Evolutionary conservation across 148 eudicot genomes (phyloP).

Genomic region (Rhododendron ovatum): DNA sequence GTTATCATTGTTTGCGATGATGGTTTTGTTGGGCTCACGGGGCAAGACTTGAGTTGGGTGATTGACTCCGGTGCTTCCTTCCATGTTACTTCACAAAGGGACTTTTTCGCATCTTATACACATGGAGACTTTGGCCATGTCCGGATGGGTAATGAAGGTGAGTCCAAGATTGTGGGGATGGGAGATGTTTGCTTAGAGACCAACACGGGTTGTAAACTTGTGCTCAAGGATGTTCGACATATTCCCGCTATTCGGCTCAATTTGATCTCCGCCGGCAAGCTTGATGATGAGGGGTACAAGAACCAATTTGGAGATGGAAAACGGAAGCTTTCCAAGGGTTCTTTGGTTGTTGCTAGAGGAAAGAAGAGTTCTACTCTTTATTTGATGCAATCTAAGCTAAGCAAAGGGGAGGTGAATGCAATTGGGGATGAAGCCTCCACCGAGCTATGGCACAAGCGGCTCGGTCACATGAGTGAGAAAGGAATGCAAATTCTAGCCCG

Average conservation of each 20-base stretch:
- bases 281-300: not conserved
- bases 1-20: not conserved
- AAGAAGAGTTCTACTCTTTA: not conserved
- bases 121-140: not conserved
- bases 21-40: not conserved
- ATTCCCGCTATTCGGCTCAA: not conserved
- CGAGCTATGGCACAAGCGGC: not conserved
- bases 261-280: not conserved
- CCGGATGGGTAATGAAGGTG: not conserved
- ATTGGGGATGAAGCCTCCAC: not conserved
- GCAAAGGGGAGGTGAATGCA: not conserved
- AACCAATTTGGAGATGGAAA: not conserved
- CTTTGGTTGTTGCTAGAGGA: not conserved
- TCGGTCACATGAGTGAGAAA: not conserved
- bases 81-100: not conserved
- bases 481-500: slow-evolving; percentile 1
- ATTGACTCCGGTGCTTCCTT: not conserved
- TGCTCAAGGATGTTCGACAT: not conserved
- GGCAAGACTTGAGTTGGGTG: not conserved
- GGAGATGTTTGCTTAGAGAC: not conserved
- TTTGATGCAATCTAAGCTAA: not conserved
- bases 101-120: not conserved
- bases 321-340: not conserved
- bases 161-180: not conserved
- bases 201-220: not conserved